Evolutionary conservation across 768 basidiomycete genomes (phyloP).

Genomic region (Mrakia blollopis): DNA sequence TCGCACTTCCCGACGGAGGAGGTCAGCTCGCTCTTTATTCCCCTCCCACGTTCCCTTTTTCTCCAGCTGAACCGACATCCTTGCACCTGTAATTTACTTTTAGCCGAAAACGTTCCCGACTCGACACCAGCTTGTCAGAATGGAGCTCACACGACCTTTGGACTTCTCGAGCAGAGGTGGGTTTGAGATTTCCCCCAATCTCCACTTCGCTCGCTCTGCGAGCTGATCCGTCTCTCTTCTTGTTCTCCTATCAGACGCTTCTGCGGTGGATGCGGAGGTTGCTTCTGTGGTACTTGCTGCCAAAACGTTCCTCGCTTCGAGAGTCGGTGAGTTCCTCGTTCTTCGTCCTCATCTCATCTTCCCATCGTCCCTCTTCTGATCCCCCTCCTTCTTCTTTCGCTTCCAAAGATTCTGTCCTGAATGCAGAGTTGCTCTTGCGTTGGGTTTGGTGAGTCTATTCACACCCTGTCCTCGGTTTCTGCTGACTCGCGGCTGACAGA

Average conservation of each 20-base stretch:
- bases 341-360: no score
- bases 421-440: constrained; percentile 22
- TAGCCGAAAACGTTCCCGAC: constrained; percentile 41
- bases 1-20: constrained; percentile 44
- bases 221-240: not conserved
- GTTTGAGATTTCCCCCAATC: not conserved
- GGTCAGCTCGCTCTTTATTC: not conserved
- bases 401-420: not conserved
- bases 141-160: constrained; percentile 20
- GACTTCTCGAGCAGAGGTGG: constrained; percentile 21
- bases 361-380: no score
- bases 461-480: no score
- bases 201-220: not conserved
- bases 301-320: constrained; percentile 22
- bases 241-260: not conserved
- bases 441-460: not conserved
- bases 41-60: not conserved
- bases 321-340: not conserved
- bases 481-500: not conserved
- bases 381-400: no score
- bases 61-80: not conserved
- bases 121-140: constrained; percentile 40
- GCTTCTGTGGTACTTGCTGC: constrained; percentile 27
- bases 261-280: constrained; percentile 13
- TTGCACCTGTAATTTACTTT: not conserved